A percentile compares a stretch with the other conserved stretches of the same genome.
Evolutionary conservation across 768 basidiomycete species (phyloP).

Genomic region (Mycena capillaripes): DNA sequence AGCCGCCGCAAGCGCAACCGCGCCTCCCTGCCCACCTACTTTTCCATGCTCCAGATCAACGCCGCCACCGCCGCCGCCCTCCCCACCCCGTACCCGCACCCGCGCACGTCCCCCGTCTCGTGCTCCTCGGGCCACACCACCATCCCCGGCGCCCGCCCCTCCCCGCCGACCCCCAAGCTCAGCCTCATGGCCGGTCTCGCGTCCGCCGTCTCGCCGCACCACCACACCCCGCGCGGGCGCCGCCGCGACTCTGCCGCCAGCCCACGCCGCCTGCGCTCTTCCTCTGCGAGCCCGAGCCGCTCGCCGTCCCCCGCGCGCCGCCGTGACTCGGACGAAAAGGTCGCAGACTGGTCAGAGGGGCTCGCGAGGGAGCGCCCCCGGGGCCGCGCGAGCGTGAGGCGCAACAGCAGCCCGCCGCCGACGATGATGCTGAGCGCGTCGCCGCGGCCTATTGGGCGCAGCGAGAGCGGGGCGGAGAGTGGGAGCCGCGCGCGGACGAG

Average conservation of each 20-base stretch:
- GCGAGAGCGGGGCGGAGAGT: conserved; percentile 25
- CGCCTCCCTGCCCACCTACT: conserved; percentile 81
- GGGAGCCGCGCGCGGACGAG: conserved; percentile 54
- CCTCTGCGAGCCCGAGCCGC: conserved; percentile 48
- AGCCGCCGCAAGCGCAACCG: conserved; percentile 73
- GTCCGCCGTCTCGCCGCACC: conserved; percentile 43
- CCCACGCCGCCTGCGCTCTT: conserved; percentile 50
- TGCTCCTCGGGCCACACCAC: conserved; percentile 63
- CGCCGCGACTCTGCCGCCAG: conserved; percentile 54
- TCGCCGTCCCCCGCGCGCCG: conserved; percentile 60
- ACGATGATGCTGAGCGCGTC: conserved; percentile 51
- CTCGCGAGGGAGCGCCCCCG: conserved; percentile 46
- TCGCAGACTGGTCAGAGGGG: conserved; percentile 62
- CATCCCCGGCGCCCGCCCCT: conserved; percentile 50
- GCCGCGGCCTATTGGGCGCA: not conserved
- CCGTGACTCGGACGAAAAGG: conserved; percentile 51
- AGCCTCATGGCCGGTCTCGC: conserved; percentile 49
- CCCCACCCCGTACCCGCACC: not conserved
- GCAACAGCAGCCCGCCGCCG: conserved; percentile 62
- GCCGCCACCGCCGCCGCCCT: conserved; percentile 42
- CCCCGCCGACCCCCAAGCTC: conserved; percentile 75
- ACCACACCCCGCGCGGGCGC: conserved; percentile 66
- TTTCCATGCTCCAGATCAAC: conserved; percentile 75
- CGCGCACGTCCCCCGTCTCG: conserved; percentile 57
- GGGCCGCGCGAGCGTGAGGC: conserved; percentile 61